A percentile compares a stretch with the other conserved stretches of the same genome.
Conservation (phyloP, 1,284 basidiomycete genomes). For the Boletus mariae region DNA sequence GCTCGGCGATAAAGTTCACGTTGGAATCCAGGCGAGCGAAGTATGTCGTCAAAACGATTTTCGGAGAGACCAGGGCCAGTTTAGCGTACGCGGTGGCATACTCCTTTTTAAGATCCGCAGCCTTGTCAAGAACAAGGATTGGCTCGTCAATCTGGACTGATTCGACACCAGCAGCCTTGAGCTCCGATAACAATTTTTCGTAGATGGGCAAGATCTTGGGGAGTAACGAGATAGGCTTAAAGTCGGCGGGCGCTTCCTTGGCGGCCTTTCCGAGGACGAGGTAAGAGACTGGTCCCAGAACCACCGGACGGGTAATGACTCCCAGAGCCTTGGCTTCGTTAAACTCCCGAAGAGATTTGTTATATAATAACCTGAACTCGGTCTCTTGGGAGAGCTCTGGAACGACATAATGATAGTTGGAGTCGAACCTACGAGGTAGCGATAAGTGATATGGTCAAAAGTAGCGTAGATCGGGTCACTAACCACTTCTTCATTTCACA, state of each 20-base stretch:
- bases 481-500: slow-evolving; percentile 95
- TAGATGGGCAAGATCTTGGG: slow-evolving; percentile 91
- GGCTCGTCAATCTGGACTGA: slow-evolving; percentile 99
- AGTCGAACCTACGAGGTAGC: slow-evolving; percentile 80
- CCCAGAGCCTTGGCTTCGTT: slow-evolving; percentile 93
- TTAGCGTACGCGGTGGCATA: slow-evolving; percentile 82
- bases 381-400: slow-evolving; percentile 92
- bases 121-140: slow-evolving; percentile 89
- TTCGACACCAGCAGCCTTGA: slow-evolving; percentile 91
- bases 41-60: slow-evolving; percentile 93
- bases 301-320: slow-evolving; percentile 89
- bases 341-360: slow-evolving; percentile 95
- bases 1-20: slow-evolving; percentile 85
- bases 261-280: slow-evolving; percentile 90
- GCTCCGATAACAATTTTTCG: slow-evolving; percentile 85
- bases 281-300: slow-evolving; percentile 96
- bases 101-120: slow-evolving; percentile 76
- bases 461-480: slow-evolving; percentile 25
- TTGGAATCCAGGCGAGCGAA: slow-evolving; percentile 96
- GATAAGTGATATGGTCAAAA: slow-evolving; percentile 8
- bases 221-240: slow-evolving; percentile 90
- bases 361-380: slow-evolving; percentile 93
- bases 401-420: slow-evolving; percentile 99
- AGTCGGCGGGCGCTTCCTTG: slow-evolving; percentile 82
- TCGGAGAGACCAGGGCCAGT: slow-evolving; percentile 81